These are phyloP conservation scores for Starmerella ratchasimensis DNA, from an alignment of 805 yeast species.

Conservation along the genomic window DNA sequence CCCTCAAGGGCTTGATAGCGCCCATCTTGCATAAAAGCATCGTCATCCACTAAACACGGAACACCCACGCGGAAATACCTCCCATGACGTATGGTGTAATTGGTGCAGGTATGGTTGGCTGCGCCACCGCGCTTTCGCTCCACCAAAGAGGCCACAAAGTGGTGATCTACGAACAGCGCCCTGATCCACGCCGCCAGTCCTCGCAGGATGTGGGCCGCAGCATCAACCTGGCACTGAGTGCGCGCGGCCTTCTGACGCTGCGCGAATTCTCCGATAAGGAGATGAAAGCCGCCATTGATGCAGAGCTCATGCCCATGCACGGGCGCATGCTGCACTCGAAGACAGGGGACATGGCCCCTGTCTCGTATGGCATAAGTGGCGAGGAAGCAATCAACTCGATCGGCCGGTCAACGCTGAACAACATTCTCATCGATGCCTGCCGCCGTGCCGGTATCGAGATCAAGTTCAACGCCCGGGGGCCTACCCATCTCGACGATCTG, in stretches of 20 bases:
- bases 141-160: conserved; percentile 60
- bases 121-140: conserved; percentile 70
- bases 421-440: conserved; percentile 48
- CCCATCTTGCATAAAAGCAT: too few relatives aligned
- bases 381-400: conserved; percentile 68
- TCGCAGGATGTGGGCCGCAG: conserved; percentile 30
- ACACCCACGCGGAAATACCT: too few relatives aligned
- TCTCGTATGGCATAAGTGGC: conserved; percentile 66
- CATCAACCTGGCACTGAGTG: conserved; percentile 78
- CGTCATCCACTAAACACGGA: too few relatives aligned
- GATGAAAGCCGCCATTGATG: conserved; percentile 29
- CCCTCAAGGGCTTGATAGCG: too few relatives aligned
- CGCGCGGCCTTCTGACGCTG: conserved; percentile 65
- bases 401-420: conserved; percentile 59
- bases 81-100: conserved; percentile 31
- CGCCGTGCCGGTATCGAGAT: conserved; percentile 29
- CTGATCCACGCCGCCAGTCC: conserved; percentile 42
- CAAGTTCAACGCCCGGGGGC: conserved; percentile 25
- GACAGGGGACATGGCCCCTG: conserved; percentile 43
- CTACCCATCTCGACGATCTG: conserved; percentile 1
- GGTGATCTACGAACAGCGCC: conserved; percentile 54
- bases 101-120: conserved; percentile 88
- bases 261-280: conserved; percentile 42
- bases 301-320: conserved; percentile 63
- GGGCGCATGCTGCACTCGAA: conserved; percentile 76